Evolutionary conservation across 1,284 basidiomycete species (phyloP).

Genomic region (Ceratobasidium sp.): DNA sequence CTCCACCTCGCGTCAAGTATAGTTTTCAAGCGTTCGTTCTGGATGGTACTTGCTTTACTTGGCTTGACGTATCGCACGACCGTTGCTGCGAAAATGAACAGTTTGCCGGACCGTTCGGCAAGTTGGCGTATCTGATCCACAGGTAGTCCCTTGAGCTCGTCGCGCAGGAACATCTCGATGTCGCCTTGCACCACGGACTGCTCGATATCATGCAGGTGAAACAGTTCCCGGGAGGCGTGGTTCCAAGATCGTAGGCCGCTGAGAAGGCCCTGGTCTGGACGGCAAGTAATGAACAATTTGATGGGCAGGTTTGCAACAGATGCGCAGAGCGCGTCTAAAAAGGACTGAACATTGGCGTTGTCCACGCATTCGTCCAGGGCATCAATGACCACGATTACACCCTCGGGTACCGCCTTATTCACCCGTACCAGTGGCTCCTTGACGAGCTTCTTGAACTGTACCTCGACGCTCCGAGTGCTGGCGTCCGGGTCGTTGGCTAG

Average conservation of each 20-base stretch:
- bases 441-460: constrained; percentile 16
- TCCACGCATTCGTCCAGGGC: constrained; percentile 18
- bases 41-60: background rate
- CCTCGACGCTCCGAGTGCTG: background rate
- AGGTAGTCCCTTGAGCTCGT: background rate
- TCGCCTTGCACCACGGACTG: constrained; percentile 40
- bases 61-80: background rate
- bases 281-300: constrained; percentile 29
- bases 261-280: constrained; percentile 38
- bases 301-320: background rate
- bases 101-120: constrained; percentile 19
- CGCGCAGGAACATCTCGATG: constrained; percentile 38
- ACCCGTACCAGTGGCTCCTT: background rate
- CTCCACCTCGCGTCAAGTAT: constrained; percentile 9
- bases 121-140: constrained; percentile 30
- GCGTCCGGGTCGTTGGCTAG: no score
- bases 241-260: background rate
- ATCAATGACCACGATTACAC: background rate
- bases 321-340: background rate
- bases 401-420: background rate
- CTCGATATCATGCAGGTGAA: constrained; percentile 45
- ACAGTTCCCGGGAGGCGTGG: background rate
- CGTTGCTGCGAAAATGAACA: constrained; percentile 48
- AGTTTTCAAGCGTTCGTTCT: background rate
- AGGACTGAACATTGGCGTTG: no score